A percentile compares a stretch with the other conserved stretches of the same genome.
Conservation (phyloP, 2,329 filamentous ascomycete species). For the Penicillium sp. region DNA sequence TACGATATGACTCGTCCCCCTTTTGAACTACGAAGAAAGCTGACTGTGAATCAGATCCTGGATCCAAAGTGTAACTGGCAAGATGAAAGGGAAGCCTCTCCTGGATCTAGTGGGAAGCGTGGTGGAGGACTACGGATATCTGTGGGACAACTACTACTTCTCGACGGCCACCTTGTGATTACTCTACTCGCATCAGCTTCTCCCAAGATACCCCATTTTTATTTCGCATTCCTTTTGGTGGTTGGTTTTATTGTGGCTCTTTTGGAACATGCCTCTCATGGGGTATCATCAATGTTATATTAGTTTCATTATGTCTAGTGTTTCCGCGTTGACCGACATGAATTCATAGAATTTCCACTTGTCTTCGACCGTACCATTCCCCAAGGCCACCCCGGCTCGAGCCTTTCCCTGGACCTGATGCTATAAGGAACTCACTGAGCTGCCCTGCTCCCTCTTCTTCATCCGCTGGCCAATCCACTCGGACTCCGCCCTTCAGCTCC, state of each 20-base stretch:
- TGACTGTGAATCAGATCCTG: slow-evolving; percentile 46
- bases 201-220: slow-evolving; percentile 21
- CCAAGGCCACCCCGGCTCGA: slow-evolving; percentile 64
- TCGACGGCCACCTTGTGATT: slow-evolving; percentile 53
- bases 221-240: slow-evolving; percentile 2
- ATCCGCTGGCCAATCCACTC: slow-evolving; percentile 76
- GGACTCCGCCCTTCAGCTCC: slow-evolving; percentile 65
- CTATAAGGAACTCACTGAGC: slow-evolving; percentile 70
- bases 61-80: slow-evolving; percentile 64
- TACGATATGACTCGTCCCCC: slow-evolving; percentile 29
- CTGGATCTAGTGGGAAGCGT: slow-evolving; percentile 78
- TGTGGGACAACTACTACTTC: slow-evolving; percentile 99
- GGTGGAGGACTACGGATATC: slow-evolving; percentile 90
- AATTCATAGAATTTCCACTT: slow-evolving; percentile 65
- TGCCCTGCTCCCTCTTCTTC: slow-evolving; percentile 61
- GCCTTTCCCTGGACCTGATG: slow-evolving; percentile 38
- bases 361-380: slow-evolving; percentile 70
- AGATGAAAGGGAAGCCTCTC: slow-evolving; percentile 67
- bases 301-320: slow-evolving; percentile 17
- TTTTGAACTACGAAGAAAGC: slow-evolving; percentile 5
- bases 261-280: slow-evolving; percentile 5
- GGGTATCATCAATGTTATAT: slow-evolving; percentile 27
- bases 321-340: slow-evolving; percentile 6
- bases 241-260: slow-evolving; percentile 15
- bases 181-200: slow-evolving; percentile 7